Conservation (phyloP, 108 stramenopile genomes). For the Pelagomonas calceolata region DNA sequence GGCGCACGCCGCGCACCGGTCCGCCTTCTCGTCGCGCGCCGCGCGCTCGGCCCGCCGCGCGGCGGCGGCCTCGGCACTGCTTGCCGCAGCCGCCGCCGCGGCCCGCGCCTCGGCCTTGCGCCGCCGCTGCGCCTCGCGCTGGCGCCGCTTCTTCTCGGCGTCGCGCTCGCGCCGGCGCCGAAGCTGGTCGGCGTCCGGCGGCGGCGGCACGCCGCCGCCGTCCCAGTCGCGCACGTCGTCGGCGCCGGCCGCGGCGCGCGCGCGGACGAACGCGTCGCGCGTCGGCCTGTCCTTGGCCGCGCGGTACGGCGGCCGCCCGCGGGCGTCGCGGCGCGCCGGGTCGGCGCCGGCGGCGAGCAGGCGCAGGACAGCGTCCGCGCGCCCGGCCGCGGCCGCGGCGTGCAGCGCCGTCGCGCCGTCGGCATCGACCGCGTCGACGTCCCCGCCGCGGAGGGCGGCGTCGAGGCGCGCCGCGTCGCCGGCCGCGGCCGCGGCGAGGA, state of each 20-base stretch:
- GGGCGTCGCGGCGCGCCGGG: conserved; percentile 50
- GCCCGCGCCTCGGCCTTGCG: conserved; percentile 48
- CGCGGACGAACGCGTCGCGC: conserved; percentile 65
- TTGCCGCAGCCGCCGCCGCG: conserved; percentile 13
- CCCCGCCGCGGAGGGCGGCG: conserved; percentile 27
- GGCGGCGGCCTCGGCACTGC: not conserved
- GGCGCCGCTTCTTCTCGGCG: conserved; percentile 60
- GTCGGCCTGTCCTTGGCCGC: conserved; percentile 49
- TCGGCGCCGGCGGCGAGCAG: conserved; percentile 57
- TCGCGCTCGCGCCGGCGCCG: conserved; percentile 55
- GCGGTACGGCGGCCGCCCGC: conserved; percentile 56
- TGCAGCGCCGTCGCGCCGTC: conserved; percentile 53
- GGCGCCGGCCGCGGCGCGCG: conserved; percentile 59
- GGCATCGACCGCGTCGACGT: conserved; percentile 36
- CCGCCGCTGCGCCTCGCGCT: conserved; percentile 64
- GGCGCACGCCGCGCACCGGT: not conserved
- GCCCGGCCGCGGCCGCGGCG: conserved; percentile 37
- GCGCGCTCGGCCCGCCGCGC: not conserved
- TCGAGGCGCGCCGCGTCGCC: conserved; percentile 44
- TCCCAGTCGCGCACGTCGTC: conserved; percentile 63
- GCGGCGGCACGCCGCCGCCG: conserved; percentile 55
- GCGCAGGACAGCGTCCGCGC: conserved; percentile 16
- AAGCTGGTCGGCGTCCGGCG: conserved; percentile 47
- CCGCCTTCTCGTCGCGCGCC: not conserved
- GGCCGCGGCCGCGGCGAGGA: conserved; percentile 48